Percentiles rank a stretch among this genome's conserved stretches.
Conservation (phyloP, 257 asterid species). For the Primulina tabacum region DNA sequence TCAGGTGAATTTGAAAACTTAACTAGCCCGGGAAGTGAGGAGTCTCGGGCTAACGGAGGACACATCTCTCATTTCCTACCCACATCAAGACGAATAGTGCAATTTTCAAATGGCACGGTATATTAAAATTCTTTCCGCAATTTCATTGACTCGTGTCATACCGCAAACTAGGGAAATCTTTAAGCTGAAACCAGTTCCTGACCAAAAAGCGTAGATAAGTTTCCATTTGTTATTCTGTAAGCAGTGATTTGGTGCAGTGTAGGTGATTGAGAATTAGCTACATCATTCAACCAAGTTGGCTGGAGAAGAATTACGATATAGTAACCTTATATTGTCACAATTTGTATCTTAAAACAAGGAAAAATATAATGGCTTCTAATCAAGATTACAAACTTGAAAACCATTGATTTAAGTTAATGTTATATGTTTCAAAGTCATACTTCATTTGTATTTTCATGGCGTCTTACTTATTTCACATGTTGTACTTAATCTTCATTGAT, state of each 20-base stretch:
- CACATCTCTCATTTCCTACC: constrained; percentile 82
- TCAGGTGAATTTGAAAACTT: constrained; percentile 34
- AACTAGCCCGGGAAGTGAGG: constrained; percentile 25
- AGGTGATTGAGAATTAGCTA: not conserved
- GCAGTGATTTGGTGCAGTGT: not conserved
- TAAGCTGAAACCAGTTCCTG: constrained; percentile 4
- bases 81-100: constrained; percentile 92
- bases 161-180: constrained; percentile 2
- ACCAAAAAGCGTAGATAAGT: not conserved
- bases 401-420: not conserved
- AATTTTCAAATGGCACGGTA: constrained; percentile 91
- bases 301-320: not conserved
- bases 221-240: not conserved
- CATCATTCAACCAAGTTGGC: not conserved
- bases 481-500: not conserved
- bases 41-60: constrained; percentile 36
- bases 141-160: constrained; percentile 3
- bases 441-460: too few species aligned
- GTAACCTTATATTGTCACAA: not conserved
- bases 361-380: not conserved
- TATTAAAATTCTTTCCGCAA: constrained; percentile 4
- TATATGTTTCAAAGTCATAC: not conserved
- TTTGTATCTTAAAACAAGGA: not conserved
- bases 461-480: not conserved
- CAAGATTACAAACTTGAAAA: not conserved